Base-by-base conservation (phyloP, 2,329 filamentous ascomycete species). In the Leptoxyphium fumago region DNA sequence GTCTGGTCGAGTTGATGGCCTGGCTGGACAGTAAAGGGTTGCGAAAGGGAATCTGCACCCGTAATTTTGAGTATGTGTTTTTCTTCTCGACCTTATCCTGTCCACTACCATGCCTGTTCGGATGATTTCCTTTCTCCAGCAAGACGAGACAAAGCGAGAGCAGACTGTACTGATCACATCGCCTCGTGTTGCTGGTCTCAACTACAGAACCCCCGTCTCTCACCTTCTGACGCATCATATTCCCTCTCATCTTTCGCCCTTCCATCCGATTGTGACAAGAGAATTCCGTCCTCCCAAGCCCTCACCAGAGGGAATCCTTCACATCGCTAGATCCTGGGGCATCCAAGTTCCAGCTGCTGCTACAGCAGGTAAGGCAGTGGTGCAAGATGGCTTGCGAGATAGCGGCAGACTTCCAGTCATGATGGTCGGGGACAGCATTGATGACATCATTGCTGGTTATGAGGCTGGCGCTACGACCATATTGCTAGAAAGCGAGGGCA, bases 371-470 rank as follows among this genome's bases (percentile, higher is more conserved):
- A 57, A 36, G 61, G 68, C 52, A 49, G 56, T 41, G 10, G 39
- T 32, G 14, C 21, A 26, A 7, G 21, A 26, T 26, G 21, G 21
- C 44, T 44, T 10, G 34, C 45, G 11, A 39, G 32, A 5, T 39
- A 51, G n/a, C 40, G 49, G 13, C 17, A n/a, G 34, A 3, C 17
- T 61, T 11, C 59, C 59, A 2, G 45, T 75, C 41, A 69, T 77
- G 45, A 74, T 74, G 62, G 68, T 74, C 0, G 71, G 70, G 9
- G 72, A 75, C 46, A 87, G 81, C 13, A 77, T 94, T 44, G 91
- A 96, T 61, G 91, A 98, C 60, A 93, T 96, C 77, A 84, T 81
- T 7, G 86, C 89, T 1, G 89, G 91, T 0, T 75, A 81, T 47
- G 72, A 71, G 43, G 89, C 89, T 0, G 89, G 89, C 1, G 85